Evolutionary conservation across 2,329 filamentous ascomycete genomes (phyloP).

Genomic region (Intubia oerlemansii): DNA sequence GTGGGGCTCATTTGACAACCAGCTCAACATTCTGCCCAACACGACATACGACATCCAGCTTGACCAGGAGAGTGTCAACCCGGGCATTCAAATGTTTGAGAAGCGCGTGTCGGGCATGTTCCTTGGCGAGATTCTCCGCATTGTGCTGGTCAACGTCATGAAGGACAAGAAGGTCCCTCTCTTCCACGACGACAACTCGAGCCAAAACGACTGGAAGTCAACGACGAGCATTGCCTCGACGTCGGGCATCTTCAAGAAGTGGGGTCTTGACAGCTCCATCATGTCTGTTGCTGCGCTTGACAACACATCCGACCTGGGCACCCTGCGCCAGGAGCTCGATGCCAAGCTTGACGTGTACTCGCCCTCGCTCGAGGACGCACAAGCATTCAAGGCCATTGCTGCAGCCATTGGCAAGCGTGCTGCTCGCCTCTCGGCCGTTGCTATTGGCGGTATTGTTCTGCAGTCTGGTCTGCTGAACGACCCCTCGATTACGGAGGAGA

Average conservation of each 20-base stretch:
- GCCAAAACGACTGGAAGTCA: conserved; percentile 44
- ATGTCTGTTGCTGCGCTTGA: conserved; percentile 76
- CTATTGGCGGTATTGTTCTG: conserved; percentile 67
- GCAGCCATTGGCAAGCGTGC: conserved; percentile 73
- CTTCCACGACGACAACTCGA: conserved; percentile 57
- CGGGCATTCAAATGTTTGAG: conserved; percentile 95
- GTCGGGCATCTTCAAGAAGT: conserved; percentile 52
- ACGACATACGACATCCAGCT: conserved; percentile 66
- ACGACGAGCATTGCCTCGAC: conserved; percentile 46
- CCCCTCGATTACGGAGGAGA: conserved; percentile 29
- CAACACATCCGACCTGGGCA: conserved; percentile 46
- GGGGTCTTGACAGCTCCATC: conserved; percentile 82
- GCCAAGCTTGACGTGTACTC: conserved; percentile 55
- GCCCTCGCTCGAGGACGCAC: conserved; percentile 62
- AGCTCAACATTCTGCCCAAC: conserved; percentile 66
- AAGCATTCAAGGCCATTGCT: conserved; percentile 67
- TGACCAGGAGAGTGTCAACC: conserved; percentile 67
- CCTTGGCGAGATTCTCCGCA: conserved; percentile 75
- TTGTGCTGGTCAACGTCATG: conserved; percentile 52
- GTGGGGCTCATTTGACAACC: conserved; percentile 97
- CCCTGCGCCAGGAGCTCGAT: conserved; percentile 59
- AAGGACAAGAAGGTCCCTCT: conserved; percentile 44
- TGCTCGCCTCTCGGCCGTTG: conserved; percentile 69
- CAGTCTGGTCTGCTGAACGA: conserved; percentile 51
- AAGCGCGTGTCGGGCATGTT: conserved; percentile 98